Evolutionary conservation across 1,284 basidiomycete species (phyloP).

Genomic region (Ustilago loliicola): DNA sequence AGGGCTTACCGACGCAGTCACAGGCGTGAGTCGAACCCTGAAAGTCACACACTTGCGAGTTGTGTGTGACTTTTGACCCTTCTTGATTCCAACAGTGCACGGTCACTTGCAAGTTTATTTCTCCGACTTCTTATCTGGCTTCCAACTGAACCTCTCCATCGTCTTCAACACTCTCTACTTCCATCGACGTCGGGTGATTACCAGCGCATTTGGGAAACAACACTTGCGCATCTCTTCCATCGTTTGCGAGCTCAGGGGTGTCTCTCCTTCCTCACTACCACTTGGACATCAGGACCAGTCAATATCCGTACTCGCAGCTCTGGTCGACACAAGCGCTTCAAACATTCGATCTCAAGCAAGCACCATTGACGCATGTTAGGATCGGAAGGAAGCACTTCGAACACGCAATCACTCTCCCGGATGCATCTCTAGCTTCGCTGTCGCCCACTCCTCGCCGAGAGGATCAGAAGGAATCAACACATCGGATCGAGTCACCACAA

Average conservation of each 20-base stretch:
- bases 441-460: neutral
- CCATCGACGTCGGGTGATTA: neutral
- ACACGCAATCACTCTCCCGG: neutral
- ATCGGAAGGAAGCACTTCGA: neutral
- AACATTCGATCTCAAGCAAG: neutral
- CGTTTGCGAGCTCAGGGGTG: neutral
- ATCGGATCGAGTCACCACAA: neutral
- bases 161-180: neutral
- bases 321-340: no score
- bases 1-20: neutral
- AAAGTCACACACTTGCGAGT: neutral
- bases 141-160: neutral
- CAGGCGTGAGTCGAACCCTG: conserved; percentile 2
- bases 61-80: no score
- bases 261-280: neutral
- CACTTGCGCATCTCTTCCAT: neutral
- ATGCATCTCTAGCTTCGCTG: neutral
- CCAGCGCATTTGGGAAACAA: neutral
- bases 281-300: neutral
- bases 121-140: conserved; percentile 1
- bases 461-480: neutral
- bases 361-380: no score
- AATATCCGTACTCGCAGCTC: neutral
- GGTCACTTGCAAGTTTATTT: conserved; percentile 1
- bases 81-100: neutral